Evolutionary conservation across 176 grass and related monocot species (phyloP).

Genomic region (maize (Zea mays)): Zm-B73-REFERENCE-NAM-5.0 NC_050104.1:8273501-8274000

Average conservation of each 20-base stretch:
- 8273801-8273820: too few species aligned
- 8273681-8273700: neutral
- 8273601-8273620: too few species aligned
- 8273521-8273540: constrained; percentile 3
- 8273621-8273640: too few species aligned
- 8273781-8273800: too few species aligned
- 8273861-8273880: neutral
- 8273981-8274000: neutral
- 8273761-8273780: too few species aligned
- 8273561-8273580: neutral
- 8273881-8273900: neutral
- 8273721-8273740: neutral
- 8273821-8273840: too few species aligned
- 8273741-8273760: too few species aligned
- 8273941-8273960: neutral
- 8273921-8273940: neutral
- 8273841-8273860: neutral
- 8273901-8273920: neutral
- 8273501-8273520: neutral
- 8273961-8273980: neutral
- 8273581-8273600: neutral
- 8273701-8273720: neutral
- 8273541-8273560: neutral
- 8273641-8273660: neutral
- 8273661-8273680: neutral